These are phyloP conservation scores for Saturnispora halmiae DNA, from an alignment of 805 yeast species.

Conservation along the genomic window DNA sequence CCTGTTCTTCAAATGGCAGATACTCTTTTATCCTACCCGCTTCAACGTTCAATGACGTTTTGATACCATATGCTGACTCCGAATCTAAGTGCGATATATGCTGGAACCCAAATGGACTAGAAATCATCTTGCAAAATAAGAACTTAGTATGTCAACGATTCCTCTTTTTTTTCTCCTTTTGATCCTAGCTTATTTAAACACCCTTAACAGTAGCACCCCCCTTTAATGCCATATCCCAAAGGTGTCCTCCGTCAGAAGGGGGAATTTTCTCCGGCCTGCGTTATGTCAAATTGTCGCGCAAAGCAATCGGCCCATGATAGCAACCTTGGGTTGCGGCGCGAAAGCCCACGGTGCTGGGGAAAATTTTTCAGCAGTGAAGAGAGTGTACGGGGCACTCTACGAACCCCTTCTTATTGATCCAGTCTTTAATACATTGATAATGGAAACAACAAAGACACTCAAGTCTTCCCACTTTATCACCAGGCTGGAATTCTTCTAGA, in stretches of 20 bases:
- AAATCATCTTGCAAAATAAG: slow-evolving; percentile 1
- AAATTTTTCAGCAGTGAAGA: slow-evolving; percentile 26
- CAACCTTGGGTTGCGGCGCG: too few relatives aligned
- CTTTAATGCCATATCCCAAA: too few relatives aligned
- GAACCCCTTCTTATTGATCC: slow-evolving; percentile 82
- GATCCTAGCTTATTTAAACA: too few relatives aligned
- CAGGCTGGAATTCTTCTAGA: slow-evolving; percentile 76
- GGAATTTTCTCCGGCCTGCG: too few relatives aligned
- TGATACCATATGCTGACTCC: not conserved
- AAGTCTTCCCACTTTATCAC: slow-evolving; percentile 82
- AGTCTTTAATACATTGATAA: slow-evolving; percentile 77
- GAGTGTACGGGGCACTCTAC: slow-evolving; percentile 85
- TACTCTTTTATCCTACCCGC: not conserved
- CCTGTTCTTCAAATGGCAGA: not conserved
- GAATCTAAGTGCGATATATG: slow-evolving; percentile 7
- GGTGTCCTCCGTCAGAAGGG: too few relatives aligned
- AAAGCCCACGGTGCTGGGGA: too few relatives aligned
- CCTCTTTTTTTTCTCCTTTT: too few relatives aligned
- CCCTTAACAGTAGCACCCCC: too few relatives aligned
- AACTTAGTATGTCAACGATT: too few relatives aligned
- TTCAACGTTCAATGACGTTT: not conserved
- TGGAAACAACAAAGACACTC: slow-evolving; percentile 95
- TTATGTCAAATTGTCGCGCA: too few relatives aligned
- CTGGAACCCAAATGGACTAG: slow-evolving; percentile 11
- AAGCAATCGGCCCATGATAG: too few relatives aligned